phyloP scores from a whole-genome alignment of 192 early-diverging fungal species.

The Mortierella alpina region DNA sequence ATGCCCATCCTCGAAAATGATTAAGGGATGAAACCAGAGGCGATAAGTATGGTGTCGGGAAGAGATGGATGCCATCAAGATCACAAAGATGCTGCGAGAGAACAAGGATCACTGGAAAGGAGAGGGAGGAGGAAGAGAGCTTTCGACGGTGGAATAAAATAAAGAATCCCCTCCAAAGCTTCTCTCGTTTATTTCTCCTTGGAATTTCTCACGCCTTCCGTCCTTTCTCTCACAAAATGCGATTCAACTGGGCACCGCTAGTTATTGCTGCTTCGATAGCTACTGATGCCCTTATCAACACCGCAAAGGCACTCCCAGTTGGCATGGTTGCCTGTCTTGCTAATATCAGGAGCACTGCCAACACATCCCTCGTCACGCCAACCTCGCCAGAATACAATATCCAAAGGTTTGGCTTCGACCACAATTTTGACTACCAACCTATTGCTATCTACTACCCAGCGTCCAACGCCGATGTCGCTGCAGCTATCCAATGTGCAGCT shows the following conservation, averaged over 20 bases:
- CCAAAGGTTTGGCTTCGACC: background rate
- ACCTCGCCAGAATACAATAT: background rate
- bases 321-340: constrained; percentile 5
- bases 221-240: background rate
- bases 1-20: no score
- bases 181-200: background rate
- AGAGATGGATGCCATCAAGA: no score
- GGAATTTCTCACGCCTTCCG: background rate
- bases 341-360: background rate
- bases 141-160: no score
- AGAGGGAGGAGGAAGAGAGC: no score
- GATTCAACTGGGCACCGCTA: background rate
- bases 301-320: background rate
- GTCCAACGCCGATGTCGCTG: background rate
- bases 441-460: constrained; percentile 11
- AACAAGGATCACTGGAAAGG: no score
- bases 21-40: no score
- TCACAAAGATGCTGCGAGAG: no score
- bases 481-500: constrained; percentile 31
- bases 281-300: background rate
- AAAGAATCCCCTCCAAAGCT: background rate
- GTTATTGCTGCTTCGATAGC: background rate
- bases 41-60: no score
- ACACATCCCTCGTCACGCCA: constrained; percentile 28
- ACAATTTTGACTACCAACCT: constrained; percentile 14